These are phyloP conservation scores for Mycena belliarum DNA, from an alignment of 768 basidiomycete species.

Conservation along the genomic window DNA sequence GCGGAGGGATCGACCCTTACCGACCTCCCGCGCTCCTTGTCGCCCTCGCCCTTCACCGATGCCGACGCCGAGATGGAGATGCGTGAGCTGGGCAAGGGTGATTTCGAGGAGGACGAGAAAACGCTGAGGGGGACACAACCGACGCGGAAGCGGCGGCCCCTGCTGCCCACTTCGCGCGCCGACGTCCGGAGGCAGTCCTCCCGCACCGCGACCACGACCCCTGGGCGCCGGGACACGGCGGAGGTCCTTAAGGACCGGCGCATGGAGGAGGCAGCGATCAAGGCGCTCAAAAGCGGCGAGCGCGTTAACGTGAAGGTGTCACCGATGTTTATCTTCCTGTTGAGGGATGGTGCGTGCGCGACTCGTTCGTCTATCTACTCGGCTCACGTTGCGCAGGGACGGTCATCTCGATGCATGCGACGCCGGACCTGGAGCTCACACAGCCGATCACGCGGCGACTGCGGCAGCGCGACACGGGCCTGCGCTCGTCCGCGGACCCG, in stretches of 20 bases:
- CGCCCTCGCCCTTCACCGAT: conserved; percentile 38
- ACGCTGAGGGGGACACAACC: conserved; percentile 19
- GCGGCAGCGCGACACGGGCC: conserved; percentile 56
- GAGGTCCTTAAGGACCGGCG: conserved; percentile 14
- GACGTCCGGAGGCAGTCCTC: neutral
- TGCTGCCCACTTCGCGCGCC: conserved; percentile 19
- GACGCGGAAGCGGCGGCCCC: conserved; percentile 7
- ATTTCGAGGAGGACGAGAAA: conserved; percentile 29
- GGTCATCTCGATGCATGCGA: conserved; percentile 60
- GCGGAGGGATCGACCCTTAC: conserved; percentile 31
- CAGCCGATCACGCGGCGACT: conserved; percentile 62
- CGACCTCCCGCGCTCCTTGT: conserved; percentile 35
- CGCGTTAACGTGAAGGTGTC: conserved; percentile 55
- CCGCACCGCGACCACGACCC: neutral
- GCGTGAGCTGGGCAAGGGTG: conserved; percentile 19
- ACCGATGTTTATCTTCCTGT: conserved; percentile 70
- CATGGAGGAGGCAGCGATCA: conserved; percentile 19
- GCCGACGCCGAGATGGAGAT: conserved; percentile 24
- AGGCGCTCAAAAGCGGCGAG: conserved; percentile 44
- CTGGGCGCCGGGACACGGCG: neutral
- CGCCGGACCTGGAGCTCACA: conserved; percentile 48
- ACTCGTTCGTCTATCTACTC: neutral
- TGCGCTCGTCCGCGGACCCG: conserved; percentile 65
- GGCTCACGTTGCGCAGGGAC: conserved; percentile 43
- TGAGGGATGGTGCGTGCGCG: conserved; percentile 53